These are phyloP conservation scores for Plenodomus tracheiphilus DNA, from an alignment of 2,329 filamentous ascomycete species.

Conservation along the genomic window DNA sequence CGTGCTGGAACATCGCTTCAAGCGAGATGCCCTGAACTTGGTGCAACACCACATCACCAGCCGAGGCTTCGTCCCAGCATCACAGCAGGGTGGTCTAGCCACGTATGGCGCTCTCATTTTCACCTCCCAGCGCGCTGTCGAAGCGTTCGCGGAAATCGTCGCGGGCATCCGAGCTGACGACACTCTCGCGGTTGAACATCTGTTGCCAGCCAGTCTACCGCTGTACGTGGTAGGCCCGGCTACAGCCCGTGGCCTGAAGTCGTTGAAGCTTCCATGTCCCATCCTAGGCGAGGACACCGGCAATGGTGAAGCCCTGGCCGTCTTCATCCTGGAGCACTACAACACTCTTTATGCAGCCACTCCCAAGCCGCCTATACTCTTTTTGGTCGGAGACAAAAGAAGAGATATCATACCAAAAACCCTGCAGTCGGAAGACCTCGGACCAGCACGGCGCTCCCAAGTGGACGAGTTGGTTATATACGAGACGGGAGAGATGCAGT, in stretches of 20 bases:
- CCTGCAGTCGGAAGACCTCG: constrained; percentile 63
- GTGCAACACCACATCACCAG: constrained; percentile 57
- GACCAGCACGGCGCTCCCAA: constrained; percentile 56
- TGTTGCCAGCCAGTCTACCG: constrained; percentile 55
- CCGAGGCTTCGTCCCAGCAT: constrained; percentile 42
- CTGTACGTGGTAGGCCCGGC: constrained; percentile 83
- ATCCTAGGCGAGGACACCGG: constrained; percentile 82
- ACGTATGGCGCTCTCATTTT: constrained; percentile 79
- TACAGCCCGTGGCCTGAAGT: constrained; percentile 71
- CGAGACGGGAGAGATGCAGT: constrained; percentile 78
- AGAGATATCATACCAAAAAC: constrained; percentile 87
- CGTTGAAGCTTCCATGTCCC: constrained; percentile 55
- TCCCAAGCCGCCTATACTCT: constrained; percentile 69
- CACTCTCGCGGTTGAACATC: constrained; percentile 26
- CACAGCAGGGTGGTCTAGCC: constrained; percentile 19
- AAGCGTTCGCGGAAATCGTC: constrained; percentile 70
- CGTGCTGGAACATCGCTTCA: constrained; percentile 72
- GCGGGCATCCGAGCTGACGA: constrained; percentile 53
- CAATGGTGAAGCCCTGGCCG: constrained; percentile 78
- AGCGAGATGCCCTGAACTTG: constrained; percentile 59
- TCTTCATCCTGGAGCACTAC: constrained; percentile 80
- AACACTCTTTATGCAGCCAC: constrained; percentile 45
- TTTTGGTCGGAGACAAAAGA: constrained; percentile 86
- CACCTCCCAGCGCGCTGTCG: constrained; percentile 81
- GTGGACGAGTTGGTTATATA: constrained; percentile 86